A percentile compares a stretch with the other conserved stretches of the same genome.
These are phyloP conservation scores for Citrus glauca DNA, from an alignment of 345 rosid genomes.

Conservation along the genomic window DNA sequence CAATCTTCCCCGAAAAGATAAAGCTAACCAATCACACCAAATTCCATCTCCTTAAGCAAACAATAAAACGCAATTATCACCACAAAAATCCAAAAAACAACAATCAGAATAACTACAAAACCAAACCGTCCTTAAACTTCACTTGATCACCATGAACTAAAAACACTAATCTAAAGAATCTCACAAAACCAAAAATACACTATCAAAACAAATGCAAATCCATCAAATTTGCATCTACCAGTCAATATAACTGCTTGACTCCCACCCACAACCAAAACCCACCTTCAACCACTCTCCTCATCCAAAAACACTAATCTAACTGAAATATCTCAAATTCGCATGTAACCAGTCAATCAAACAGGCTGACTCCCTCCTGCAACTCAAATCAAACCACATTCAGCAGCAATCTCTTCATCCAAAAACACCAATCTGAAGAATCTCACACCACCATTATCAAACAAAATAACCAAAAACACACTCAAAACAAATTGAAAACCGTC, in stretches of 20 bases:
- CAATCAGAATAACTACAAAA: background rate
- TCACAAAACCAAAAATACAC: background rate
- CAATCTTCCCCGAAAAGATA: background rate
- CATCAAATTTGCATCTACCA: conserved; percentile 44
- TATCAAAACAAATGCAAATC: background rate
- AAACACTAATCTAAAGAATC: background rate
- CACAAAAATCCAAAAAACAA: background rate
- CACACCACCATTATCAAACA: background rate
- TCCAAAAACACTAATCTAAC: background rate
- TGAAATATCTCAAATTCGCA: conserved; percentile 34
- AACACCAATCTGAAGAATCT: background rate
- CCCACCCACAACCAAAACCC: conserved; percentile 45
- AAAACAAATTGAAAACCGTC: conserved; percentile 13
- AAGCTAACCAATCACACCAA: background rate
- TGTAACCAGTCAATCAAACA: conserved; percentile 37
- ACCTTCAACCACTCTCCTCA: conserved; percentile 40
- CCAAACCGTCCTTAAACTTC: background rate
- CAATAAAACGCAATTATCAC: background rate
- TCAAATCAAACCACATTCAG: conserved; percentile 54
- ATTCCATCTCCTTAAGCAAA: background rate
- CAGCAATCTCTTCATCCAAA: conserved; percentile 33
- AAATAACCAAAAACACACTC: no score
- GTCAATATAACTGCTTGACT: conserved; percentile 37
- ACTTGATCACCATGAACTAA: background rate
- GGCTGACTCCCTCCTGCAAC: conserved; percentile 43